Evolutionary conservation across 257 asterid species (phyloP), one percentile per base, ranked within the genome.

Genomic region (Apocynum venetum): DNA sequence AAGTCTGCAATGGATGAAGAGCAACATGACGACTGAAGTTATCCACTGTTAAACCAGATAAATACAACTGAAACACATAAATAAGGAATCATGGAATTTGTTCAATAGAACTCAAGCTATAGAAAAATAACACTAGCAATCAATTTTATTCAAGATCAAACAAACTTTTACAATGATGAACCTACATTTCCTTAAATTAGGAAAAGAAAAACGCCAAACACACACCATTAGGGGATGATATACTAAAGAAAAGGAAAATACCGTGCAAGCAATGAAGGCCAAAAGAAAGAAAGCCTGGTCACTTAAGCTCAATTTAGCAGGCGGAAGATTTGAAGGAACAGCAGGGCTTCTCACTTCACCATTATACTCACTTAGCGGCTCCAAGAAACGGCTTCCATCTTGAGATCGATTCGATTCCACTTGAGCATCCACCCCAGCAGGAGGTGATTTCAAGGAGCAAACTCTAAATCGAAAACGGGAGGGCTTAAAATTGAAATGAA

Each of bases 221-320:
- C 8, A 40, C 35, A n/a, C 7, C 17, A 59, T 59, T 36, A 48
- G 57, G 46, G 14, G 13, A 2, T n/a, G 47, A 44, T 44, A 44
- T 44, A 44, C 47, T 44, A 6, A 70, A 67, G 17, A 35, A 48
- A 63, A 10, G 35, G 20, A 53, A 38, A 74, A n/a, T 79, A 93
- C 97, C 92, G 95, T 90, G 92, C 89, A 87, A 82, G 93, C 87
- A 70, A 91, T 85, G 86, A 91, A 90, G 75, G 92, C 82, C 41
- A 91, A 76, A 63, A 93, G 95, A 81, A 85, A 85, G 85, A 87
- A 90, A 79, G 94, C 91, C 83, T 82, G 91, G 78, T 91, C 91
- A 66, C 82, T 80, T 79, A 87, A 80, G 88, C 91, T 87, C 86
- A 85, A 86, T 85, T 80, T 85, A 73, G 92, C 86, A 67, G 80